Evolutionary conservation across 2,329 filamentous ascomycete genomes (phyloP).

Genomic region (Chaetomium sp.): DNA sequence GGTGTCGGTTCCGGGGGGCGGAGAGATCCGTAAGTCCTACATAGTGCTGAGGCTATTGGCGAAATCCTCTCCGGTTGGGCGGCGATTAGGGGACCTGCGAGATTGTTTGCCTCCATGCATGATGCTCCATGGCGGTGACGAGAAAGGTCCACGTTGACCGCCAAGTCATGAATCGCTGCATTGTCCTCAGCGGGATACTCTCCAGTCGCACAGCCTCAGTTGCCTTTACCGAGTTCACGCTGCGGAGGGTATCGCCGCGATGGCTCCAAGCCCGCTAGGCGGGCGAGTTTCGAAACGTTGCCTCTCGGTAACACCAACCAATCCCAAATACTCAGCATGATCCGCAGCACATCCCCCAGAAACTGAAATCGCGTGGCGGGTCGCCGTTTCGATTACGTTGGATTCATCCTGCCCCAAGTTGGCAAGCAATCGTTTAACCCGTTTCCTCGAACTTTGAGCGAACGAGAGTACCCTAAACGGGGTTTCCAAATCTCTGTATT

Average conservation of each 20-base stretch:
- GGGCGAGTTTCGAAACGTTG: slow-evolving; percentile 14
- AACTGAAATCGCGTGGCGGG: slow-evolving; percentile 1
- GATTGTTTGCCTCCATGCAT: neutral
- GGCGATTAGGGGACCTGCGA: neutral
- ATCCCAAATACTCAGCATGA: slow-evolving; percentile 8
- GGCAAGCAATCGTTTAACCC: neutral
- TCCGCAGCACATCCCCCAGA: slow-evolving; percentile 14
- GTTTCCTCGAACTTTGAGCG: neutral
- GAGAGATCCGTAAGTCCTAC: slow-evolving; percentile 8
- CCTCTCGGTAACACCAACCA: neutral
- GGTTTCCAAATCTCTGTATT: neutral
- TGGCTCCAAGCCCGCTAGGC: neutral
- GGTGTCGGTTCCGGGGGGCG: neutral
- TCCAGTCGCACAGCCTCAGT: slow-evolving; percentile 1
- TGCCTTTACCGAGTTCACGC: neutral
- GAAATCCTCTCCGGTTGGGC: neutral
- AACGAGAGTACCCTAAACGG: neutral
- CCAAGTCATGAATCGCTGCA: slow-evolving; percentile 5
- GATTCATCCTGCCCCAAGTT: slow-evolving; percentile 3
- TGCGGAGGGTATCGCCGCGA: neutral
- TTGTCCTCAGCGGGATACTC: neutral
- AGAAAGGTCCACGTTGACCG: slow-evolving; percentile 14
- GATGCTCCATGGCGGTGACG: neutral
- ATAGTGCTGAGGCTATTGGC: neutral
- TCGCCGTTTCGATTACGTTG: slow-evolving; percentile 8